Base-by-base conservation (phyloP, 257 asterid species). In the Asclepias syriaca region DNA sequence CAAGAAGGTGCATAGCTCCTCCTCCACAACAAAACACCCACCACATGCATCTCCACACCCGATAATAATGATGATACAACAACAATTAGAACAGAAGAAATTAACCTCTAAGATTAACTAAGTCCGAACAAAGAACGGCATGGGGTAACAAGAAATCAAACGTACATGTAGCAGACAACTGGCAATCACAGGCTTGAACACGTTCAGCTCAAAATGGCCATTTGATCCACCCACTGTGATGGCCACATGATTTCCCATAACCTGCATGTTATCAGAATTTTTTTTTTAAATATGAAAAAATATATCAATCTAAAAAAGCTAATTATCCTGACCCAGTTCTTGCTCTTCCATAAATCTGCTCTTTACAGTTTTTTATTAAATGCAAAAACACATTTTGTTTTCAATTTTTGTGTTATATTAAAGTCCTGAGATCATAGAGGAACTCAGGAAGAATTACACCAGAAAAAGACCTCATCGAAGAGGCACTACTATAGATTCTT, bases 191-290 rank as follows among this genome's bases (percentile, higher is more conserved):
- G 99, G 99, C 86, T 94, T 94, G 80, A 85, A 91, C 50, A 94
- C 99, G 71, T 94, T 94, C 79, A 94, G 81, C 81, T 94, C 99
- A 72, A 94, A 94, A 81, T 91, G 98, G 64, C 99, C 99, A 81
- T 90, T 89, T 75, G 92, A 85, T 84, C 95, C 99, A 21, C 97
- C 97, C 61, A 94, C 90, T 14, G 99, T 87, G 68, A 94, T 82
- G n/a, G 95, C 90, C 34, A 94, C 93, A 75, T 94, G 95, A 78
- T 94, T 94, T 83, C 99, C 99, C 93, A 94, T 89, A 74, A 84
- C 84, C 85, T 83, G 81, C 77, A 76, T 22, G 48, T 21, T 46
- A 65, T 40, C 37, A 27, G 66, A 70, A 57, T 48, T 3, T 34
- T 34, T 34, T 34, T 45, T n/a, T n/a, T n/a, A 16, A 2, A 72